Conservation (phyloP, 225 moss, liverwort and hornwort genomes). For the Thuidium tamariscinum region DNA sequence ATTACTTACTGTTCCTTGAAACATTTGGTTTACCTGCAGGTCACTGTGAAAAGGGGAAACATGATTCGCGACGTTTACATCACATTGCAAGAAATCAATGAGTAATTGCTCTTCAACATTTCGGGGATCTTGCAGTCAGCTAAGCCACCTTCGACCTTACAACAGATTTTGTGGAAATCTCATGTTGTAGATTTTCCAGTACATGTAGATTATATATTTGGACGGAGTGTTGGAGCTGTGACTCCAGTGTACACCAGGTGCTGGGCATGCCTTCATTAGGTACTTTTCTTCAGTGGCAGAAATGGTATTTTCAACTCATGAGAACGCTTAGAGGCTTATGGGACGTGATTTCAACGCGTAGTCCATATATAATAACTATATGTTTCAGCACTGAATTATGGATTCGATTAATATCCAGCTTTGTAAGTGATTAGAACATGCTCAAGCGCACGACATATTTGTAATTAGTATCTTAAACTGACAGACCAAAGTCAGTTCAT, state of each 20-base stretch:
- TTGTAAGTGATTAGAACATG: not conserved
- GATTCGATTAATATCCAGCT: not conserved
- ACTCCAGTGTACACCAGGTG: not conserved
- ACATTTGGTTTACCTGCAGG: constrained; percentile 13
- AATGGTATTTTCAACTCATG: not conserved
- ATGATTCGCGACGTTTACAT: constrained; percentile 41
- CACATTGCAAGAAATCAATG: constrained; percentile 40
- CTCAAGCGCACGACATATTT: not conserved
- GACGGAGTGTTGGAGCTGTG: not conserved
- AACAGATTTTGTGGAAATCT: not conserved
- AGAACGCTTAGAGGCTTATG: not conserved
- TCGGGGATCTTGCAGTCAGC: not conserved
- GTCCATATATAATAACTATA: not conserved
- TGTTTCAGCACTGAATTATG: not conserved
- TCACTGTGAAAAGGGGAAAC: constrained; percentile 42
- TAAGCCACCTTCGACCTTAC: not conserved
- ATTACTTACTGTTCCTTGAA: not conserved
- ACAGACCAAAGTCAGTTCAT: not conserved
- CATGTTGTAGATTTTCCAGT: not conserved
- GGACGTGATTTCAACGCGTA: not conserved
- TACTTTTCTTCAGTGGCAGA: not conserved
- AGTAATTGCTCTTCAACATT: not conserved
- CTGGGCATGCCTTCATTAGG: not conserved
- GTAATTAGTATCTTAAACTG: not conserved
- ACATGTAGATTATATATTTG: not conserved